phyloP scores from a whole-genome alignment of 2,329 filamentous ascomycete genomes.

The Cercospora sp. region DNA sequence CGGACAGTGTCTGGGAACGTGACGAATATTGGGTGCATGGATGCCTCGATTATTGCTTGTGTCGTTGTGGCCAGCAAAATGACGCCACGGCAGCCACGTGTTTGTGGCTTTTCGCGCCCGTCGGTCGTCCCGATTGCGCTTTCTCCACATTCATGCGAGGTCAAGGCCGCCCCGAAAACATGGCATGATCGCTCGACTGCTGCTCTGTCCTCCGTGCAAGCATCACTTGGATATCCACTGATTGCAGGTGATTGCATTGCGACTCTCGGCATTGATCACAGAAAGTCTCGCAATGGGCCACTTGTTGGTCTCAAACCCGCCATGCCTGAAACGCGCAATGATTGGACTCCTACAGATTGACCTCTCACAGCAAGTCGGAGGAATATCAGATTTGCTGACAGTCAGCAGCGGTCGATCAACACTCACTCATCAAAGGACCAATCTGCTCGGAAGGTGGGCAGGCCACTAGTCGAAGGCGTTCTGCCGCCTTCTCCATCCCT shows the following conservation, averaged over 20 bases:
- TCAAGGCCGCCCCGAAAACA: slow-evolving; percentile 2
- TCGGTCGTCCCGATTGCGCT: not conserved
- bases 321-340: not conserved
- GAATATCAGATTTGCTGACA: not conserved
- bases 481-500: not conserved
- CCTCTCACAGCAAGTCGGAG: not conserved
- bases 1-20: not conserved
- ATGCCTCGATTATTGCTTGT: not conserved
- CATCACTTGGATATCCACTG: not conserved
- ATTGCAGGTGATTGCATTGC: not conserved
- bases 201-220: not conserved
- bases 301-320: not conserved
- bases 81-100: slow-evolving; percentile 1
- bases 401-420: not conserved
- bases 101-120: not conserved
- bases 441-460: not conserved
- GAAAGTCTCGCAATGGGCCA: not conserved
- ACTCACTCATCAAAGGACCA: not conserved
- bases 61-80: not conserved
- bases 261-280: not conserved
- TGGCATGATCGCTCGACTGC: not conserved
- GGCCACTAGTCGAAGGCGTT: not conserved
- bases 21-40: not conserved
- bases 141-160: not conserved
- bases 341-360: not conserved